Percentiles rank a stretch among this genome's conserved stretches.
phyloP scores from a whole-genome alignment of 1,139 yeast species.

The Yamadazyma songkhlaensis region DNA sequence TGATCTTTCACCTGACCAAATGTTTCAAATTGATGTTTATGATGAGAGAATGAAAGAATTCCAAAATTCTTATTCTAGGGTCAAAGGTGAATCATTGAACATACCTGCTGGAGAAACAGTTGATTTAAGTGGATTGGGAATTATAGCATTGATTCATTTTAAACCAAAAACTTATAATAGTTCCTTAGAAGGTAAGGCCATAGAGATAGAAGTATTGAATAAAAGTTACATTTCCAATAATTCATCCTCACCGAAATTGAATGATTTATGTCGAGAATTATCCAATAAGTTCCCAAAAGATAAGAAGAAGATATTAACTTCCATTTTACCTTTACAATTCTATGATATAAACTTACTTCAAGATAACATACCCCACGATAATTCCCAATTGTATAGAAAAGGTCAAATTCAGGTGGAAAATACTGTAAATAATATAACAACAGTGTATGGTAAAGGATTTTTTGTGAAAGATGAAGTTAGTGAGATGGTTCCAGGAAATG shows the following conservation, averaged over 20 bases:
- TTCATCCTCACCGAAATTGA: not conserved
- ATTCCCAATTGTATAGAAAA: not conserved
- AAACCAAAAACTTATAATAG: constrained; percentile 6
- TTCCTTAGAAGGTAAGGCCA: constrained; percentile 9
- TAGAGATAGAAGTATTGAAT: constrained; percentile 3
- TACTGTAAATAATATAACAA: not conserved
- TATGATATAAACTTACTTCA: not conserved
- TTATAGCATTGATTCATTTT: constrained; percentile 3
- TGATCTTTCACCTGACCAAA: not conserved
- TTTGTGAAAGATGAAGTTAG: constrained; percentile 4
- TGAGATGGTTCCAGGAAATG: constrained; percentile 16
- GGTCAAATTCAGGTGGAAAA: constrained; percentile 2
- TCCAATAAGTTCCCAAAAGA: not conserved
- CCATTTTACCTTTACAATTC: not conserved
- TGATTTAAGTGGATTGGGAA: constrained; percentile 2
- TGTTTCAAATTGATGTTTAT: constrained; percentile 4
- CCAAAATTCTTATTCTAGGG: not conserved
- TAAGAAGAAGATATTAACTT: not conserved
- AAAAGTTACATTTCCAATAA: not conserved
- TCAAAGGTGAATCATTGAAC: not conserved
- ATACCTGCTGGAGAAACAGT: not conserved
- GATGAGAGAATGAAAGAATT: constrained; percentile 4
- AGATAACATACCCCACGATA: not conserved
- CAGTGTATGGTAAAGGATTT: too few species aligned
- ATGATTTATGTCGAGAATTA: not conserved